Conservation (phyloP, 192 early-diverging fungal genomes). For the Coemansia sp. region DNA sequence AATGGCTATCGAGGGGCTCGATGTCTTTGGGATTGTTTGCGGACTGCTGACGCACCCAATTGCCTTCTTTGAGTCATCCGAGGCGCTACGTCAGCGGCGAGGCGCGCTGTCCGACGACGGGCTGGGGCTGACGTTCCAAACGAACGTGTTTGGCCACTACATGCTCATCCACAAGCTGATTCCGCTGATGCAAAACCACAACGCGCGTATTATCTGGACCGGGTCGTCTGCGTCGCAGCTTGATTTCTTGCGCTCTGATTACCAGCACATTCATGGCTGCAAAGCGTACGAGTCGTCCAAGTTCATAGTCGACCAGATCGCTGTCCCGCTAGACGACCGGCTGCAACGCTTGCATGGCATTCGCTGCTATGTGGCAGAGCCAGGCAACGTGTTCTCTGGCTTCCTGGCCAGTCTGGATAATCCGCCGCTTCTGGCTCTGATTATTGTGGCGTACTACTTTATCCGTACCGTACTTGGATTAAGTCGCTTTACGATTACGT, state of each 20-base stretch:
- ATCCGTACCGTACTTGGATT: constrained; percentile 26
- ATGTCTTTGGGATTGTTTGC: constrained; percentile 13
- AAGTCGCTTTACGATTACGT: constrained; percentile 33
- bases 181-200: background rate
- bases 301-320: constrained; percentile 53
- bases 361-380: constrained; percentile 43
- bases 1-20: constrained; percentile 43
- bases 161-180: constrained; percentile 36
- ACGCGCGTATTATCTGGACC: constrained; percentile 51
- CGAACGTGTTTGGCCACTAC: constrained; percentile 58
- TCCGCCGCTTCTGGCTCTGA: constrained; percentile 20
- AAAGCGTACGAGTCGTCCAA: constrained; percentile 59
- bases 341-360: constrained; percentile 2
- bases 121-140: constrained; percentile 51
- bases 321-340: constrained; percentile 23
- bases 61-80: constrained; percentile 47
- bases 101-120: constrained; percentile 40
- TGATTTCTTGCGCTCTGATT: constrained; percentile 33
- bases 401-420: constrained; percentile 32
- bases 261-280: constrained; percentile 47
- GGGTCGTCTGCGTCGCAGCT: constrained; percentile 38
- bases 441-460: constrained; percentile 29
- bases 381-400: constrained; percentile 44
- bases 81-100: constrained; percentile 37
- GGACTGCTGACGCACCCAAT: constrained; percentile 42